Evolutionary conservation across 768 basidiomycete species (phyloP), one percentile per base, ranked within the genome.

Genomic region (Termitomyces bulborhizus): DNA sequence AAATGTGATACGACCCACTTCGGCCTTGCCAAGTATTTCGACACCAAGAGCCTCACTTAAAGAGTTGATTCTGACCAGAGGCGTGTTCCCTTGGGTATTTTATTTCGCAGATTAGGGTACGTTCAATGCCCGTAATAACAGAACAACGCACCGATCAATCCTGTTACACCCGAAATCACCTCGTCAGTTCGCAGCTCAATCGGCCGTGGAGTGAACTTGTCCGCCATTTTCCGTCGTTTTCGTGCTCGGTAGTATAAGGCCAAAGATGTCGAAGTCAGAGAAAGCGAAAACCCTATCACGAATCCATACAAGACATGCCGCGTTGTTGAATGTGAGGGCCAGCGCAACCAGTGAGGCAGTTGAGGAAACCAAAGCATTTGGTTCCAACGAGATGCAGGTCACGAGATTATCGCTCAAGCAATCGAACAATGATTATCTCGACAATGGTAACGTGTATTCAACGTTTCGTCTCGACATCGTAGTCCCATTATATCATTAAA

Each of bases 1-100:
- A 6, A 36, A 27, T 26, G 18, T n/a, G 50, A 7, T 29, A 55
- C 8, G 27, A 54, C 73, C 46, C 54, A 91, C 94, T 78, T 98
- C 95, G 11, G 93, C 93, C 71, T 98, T 98, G 12, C 91, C 95
- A 9, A 98, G 76, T 61, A 99, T 94, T 65, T 98, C 94, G 6
- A 97, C 88, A 18, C 93, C 93, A 2, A 97, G 77, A 0, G 86
- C 87, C 69, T 97, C 80, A 67, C 93, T 98, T 61, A 98, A 69
- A 1, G 93, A 95, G 61, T 89, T 89, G 49, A 98, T 95, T 59
- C 95, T 79, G 44, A 98, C 75, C 54, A 99, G 74, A 1, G 97
- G 96, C 0, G 97, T 98, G 64, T 98, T 97, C 42, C 96, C 96
- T 97, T 46, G 39, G 39, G 49, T 40, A 42, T 36, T 32, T 32